Percentiles rank a stretch among this genome's conserved stretches.
Conservation (phyloP, 768 basidiomycete species). For the Tremella mesenterica region DNA sequence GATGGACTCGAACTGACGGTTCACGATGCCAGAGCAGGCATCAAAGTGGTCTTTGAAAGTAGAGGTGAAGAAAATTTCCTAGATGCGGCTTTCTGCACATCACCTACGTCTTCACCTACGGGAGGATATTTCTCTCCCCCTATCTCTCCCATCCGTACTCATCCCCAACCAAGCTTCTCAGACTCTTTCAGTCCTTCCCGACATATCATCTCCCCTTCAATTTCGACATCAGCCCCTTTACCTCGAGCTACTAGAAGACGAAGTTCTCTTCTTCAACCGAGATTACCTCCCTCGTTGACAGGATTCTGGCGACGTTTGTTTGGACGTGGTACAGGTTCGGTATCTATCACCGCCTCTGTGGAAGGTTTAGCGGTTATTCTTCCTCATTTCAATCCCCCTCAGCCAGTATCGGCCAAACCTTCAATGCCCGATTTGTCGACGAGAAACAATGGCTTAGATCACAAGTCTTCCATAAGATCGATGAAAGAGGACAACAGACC, state of each 20-base stretch:
- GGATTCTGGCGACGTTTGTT: slow-evolving; percentile 24
- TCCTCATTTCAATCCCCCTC: slow-evolving; percentile 1
- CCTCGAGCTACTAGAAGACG: slow-evolving; percentile 9
- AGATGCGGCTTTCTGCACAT: neutral
- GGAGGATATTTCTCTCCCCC: slow-evolving; percentile 11
- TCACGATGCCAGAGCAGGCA: slow-evolving; percentile 2
- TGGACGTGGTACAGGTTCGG: slow-evolving; percentile 25
- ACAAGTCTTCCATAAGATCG: neutral
- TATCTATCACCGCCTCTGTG: slow-evolving; percentile 13
- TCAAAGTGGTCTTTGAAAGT: slow-evolving; percentile 18
- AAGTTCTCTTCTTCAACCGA: slow-evolving; percentile 13
- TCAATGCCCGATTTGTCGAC: slow-evolving; percentile 6
- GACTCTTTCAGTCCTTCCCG: neutral
- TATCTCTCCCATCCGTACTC: slow-evolving; percentile 1
- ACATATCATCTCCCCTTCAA: slow-evolving; percentile 2
- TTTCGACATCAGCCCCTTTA: too few species aligned
- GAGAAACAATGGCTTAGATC: slow-evolving; percentile 1
- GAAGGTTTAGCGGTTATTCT: slow-evolving; percentile 11
- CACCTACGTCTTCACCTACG: neutral
- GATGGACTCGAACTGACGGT: slow-evolving; percentile 13
- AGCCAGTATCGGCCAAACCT: neutral
- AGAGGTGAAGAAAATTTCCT: neutral
- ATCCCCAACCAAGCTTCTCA: neutral
- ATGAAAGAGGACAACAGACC: slow-evolving; percentile 1
- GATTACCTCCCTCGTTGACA: slow-evolving; percentile 17